Conservation (phyloP, 106 monocot genomes). For the Phalaenopsis equestris region DNA sequence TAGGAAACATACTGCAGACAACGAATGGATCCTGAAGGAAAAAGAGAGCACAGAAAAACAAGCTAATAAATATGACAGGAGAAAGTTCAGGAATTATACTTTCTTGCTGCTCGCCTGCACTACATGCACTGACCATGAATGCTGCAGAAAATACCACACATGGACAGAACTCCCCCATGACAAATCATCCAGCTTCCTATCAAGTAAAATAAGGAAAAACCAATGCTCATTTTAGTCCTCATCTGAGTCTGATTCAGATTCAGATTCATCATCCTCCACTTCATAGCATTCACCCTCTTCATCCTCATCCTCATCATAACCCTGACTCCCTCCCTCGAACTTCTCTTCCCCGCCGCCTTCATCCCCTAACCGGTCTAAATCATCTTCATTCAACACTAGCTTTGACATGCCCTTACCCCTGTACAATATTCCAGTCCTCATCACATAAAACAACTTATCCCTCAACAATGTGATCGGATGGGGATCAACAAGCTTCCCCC, state of each 20-base stretch:
- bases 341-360: slow-evolving; percentile 1
- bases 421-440: slow-evolving; percentile 78
- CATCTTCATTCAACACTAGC: slow-evolving; percentile 43
- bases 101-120: neutral
- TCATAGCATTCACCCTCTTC: slow-evolving; percentile 49
- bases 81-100: neutral
- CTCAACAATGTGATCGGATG: slow-evolving; percentile 56
- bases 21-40: neutral
- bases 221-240: slow-evolving; percentile 8
- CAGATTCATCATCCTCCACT: slow-evolving; percentile 30
- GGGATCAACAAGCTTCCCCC: slow-evolving; percentile 75
- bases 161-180: neutral
- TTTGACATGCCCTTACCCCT: slow-evolving; percentile 53
- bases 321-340: slow-evolving; percentile 11
- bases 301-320: slow-evolving; percentile 21
- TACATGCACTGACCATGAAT: neutral
- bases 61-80: neutral
- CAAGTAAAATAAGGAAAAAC: neutral
- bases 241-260: slow-evolving; percentile 21
- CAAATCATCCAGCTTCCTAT: neutral
- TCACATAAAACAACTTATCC: slow-evolving; percentile 77
- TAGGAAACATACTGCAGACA: neutral
- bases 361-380: neutral
- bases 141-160: neutral
- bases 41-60: neutral